Evolutionary conservation across 441 rosid species (phyloP), one percentile per base, ranked within the genome.

Genomic region (Syzygium syzygioides): DNA sequence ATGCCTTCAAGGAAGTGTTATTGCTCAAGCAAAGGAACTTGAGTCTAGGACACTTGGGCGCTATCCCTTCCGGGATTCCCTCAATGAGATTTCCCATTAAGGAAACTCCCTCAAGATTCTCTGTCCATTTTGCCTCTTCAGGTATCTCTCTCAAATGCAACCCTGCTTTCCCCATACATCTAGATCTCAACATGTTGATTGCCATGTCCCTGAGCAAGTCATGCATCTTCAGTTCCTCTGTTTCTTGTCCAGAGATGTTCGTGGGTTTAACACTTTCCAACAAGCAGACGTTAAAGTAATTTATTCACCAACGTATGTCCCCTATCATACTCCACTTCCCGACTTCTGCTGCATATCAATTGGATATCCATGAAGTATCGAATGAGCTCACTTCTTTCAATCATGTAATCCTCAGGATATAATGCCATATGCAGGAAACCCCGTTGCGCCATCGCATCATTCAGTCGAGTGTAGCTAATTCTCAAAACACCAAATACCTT

Each of bases 401-500:
- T 66, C 14, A 0, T 68, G 79, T 34, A 34, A 68, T 68, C 48
- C 79, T 68, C 48, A 34, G 7, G 79, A 68, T 68, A 34, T 4
- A 0, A 34, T 34, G 79, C 79, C 26, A 68, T 19, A 32, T 68
- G 48, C 79, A 18, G 26, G 79, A 68, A 68, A 34, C 48, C 5
- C 79, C 6, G 26, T 4, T 2, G 26, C 25, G 26, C 79, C 26
- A 0, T 32, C 13, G 1, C 28, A 66, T 32, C 79, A 66, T 32
- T 66, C 79, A 32, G 79, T 19, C 7, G 45, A 2, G 37, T 66
- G 0, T 32, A 66, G 34, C 79, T 32, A 20, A 66, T 18, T 9
- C 4, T 66, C 0, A 32, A 66, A 9, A 66, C 0, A 15, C 45
- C 0, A 19, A 32, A 66, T 0, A 66, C 79, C 45, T 18, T 66